Base-by-base conservation (phyloP, 2,329 filamentous ascomycete genomes). In the Blumeriella jaapii region DNA sequence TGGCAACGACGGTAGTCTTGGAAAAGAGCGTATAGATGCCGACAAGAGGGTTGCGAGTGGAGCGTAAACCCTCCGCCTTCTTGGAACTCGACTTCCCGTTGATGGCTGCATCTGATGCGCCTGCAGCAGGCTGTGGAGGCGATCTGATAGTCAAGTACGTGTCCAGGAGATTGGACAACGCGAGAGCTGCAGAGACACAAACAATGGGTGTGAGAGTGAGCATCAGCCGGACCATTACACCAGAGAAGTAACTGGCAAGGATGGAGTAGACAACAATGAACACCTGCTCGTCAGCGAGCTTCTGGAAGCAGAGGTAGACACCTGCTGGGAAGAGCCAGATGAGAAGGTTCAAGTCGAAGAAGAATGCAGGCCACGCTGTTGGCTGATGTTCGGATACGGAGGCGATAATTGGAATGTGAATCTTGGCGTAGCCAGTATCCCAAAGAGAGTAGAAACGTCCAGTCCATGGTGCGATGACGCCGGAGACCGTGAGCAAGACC, bases 351-450 rank as follows among this genome's bases (percentile, higher is more conserved):
- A 98, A 70, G 55, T 98, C 91, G 60, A 98, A 98, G 68, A 98
- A 98, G 71, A 95, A 98, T 11, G 93, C 85, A 2, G 91, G 91
- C 91, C 91, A 98, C 27, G 91, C 91, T 23, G 91, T 98, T 36
- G 91, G 91, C 64, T 98, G 91, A 65, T 98, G 91, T 64, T 98
- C 91, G 1, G 91, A 98, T 29, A 98, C 91, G n/a, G 91, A 98
- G 3, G 91, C 91, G 59, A 98, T 98, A 57, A 98, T 98, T 42
- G 91, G 91, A 56, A 98, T 98, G 56, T 98, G 91, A 46, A 96
- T 93, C 70, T 98, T 98, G 54, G 91, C 91, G 57, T 98, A 98
- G 52, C 85, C 82, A 5, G 91, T 98, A 59, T 98, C 93, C 86
- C 89, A 98, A 19, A 98, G 76, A 14, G 93, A 98, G 67, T 98